These are phyloP conservation scores for Nitzschia inconspicua DNA, from an alignment of 108 stramenopile genomes.

Conservation along the genomic window DNA sequence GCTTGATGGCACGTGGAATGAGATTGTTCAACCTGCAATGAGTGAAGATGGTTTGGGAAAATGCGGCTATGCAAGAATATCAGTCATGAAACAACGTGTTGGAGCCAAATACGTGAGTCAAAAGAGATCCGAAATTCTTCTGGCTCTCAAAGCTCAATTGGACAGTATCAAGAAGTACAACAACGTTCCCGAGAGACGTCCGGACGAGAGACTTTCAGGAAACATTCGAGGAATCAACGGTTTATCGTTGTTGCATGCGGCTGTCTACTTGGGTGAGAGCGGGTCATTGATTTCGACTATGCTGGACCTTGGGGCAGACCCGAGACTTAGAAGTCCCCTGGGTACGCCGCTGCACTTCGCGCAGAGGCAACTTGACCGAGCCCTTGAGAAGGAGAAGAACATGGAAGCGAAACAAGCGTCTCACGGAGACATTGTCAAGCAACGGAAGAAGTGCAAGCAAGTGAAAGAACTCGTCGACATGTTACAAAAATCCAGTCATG, in stretches of 20 bases:
- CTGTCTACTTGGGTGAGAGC: background rate
- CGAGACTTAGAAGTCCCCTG: background rate
- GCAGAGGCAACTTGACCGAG: background rate
- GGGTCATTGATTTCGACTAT: background rate
- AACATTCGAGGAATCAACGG: conserved; percentile 2
- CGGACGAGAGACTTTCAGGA: background rate
- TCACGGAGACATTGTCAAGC: background rate
- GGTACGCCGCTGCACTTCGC: conserved; percentile 7
- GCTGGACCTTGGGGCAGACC: background rate
- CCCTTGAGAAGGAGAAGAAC: background rate
- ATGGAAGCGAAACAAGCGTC: background rate
- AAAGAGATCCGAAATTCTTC: background rate
- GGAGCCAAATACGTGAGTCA: background rate
- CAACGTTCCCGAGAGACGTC: background rate
- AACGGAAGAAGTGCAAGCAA: background rate
- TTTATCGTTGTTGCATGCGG: conserved; percentile 8
- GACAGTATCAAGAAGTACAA: conserved; percentile 1
- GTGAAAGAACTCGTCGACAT: background rate
- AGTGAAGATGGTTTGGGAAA: background rate
- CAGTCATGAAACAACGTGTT: background rate
- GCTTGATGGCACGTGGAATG: background rate
- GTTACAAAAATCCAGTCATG: no score
- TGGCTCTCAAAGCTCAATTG: background rate
- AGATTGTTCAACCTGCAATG: background rate
- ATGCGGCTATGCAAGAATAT: background rate